Base-by-base conservation (phyloP, 768 basidiomycete species). In the Suillus decipiens region DNA sequence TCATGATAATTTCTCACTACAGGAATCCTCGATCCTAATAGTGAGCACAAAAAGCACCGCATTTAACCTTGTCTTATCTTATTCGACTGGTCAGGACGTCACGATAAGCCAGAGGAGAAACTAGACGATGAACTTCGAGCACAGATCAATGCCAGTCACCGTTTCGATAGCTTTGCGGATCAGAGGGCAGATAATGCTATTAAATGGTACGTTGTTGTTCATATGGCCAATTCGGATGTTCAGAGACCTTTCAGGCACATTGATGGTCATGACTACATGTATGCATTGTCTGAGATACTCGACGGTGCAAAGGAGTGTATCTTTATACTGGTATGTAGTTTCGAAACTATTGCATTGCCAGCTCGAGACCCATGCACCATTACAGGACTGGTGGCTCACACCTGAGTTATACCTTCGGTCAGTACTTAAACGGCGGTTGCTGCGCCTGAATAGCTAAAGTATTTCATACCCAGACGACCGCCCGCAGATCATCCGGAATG, bases 251-350 rank as follows among this genome's bases (percentile, higher is more conserved):
- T 14, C 59, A 86, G 89, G 89, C 94, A 95, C 72, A 84, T 96
- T 54, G 96, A 96, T 69, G 96, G 96, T 0, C 93, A 97, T 62
- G 96, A 99, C 77, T 99, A 96, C 74, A 92, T 98, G 84, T 98
- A 90, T 85, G 96, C 96, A 0, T 73, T 97, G 41, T 93, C 93
- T 1, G 94, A 96, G 76, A 81, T 96, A 76, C 81, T 98, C n/a
- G 90, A 92, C 54, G 84, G 78, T 39, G 92, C 93, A 3, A 83
- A 83, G 63, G 91, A 96, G 70, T 86, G 77, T 36, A 97, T 99
- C 71, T 96, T 93, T 75, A 97, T 99, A 66, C 69, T 92, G 66
- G 95, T 89, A 61, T 7, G 81, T 68, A 42, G 43, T 22, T 43
- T 43, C 48, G 58, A 33, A 39, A 24, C 14, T 14, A 53, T 12